Evolutionary conservation across 139 green algal genomes (phyloP).

Genomic region (Chlorella sp.): DNA sequence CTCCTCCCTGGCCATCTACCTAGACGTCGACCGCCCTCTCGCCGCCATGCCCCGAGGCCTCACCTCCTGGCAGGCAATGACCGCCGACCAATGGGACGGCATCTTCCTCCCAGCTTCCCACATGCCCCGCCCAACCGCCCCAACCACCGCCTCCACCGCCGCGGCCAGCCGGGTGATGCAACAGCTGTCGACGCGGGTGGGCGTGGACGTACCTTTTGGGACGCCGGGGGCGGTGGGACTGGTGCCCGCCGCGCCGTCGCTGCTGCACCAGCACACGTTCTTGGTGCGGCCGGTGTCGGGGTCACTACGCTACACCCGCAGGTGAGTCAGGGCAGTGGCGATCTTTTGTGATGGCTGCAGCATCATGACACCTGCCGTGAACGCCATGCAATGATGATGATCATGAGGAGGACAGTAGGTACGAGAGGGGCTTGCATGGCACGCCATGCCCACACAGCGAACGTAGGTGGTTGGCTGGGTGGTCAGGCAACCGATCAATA

Average conservation of each 20-base stretch:
- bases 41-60: slow-evolving; percentile 24
- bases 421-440: too few relatives aligned
- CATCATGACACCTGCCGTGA: too few relatives aligned
- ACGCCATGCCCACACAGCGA: too few relatives aligned
- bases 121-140: neutral
- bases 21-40: slow-evolving; percentile 58
- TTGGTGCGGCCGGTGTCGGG: slow-evolving; percentile 65
- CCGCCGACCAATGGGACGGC: slow-evolving; percentile 56
- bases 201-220: neutral
- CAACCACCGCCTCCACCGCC: too few relatives aligned
- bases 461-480: too few relatives aligned
- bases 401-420: too few relatives aligned
- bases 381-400: too few relatives aligned
- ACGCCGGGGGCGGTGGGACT: neutral
- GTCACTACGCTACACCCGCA: slow-evolving; percentile 45
- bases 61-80: slow-evolving; percentile 45
- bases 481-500: too few relatives aligned
- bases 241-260: neutral
- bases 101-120: slow-evolving; percentile 56
- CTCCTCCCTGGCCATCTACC: slow-evolving; percentile 64
- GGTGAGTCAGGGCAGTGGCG: slow-evolving; percentile 18
- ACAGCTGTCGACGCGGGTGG: neutral
- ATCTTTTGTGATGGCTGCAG: too few relatives aligned
- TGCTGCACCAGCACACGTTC: slow-evolving; percentile 37
- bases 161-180: too few relatives aligned